A percentile compares a stretch with the other conserved stretches of the same genome.
phyloP scores from a whole-genome alignment of 495 filamentous ascomycete genomes.

The Astrocystis sublimbata region DNA sequence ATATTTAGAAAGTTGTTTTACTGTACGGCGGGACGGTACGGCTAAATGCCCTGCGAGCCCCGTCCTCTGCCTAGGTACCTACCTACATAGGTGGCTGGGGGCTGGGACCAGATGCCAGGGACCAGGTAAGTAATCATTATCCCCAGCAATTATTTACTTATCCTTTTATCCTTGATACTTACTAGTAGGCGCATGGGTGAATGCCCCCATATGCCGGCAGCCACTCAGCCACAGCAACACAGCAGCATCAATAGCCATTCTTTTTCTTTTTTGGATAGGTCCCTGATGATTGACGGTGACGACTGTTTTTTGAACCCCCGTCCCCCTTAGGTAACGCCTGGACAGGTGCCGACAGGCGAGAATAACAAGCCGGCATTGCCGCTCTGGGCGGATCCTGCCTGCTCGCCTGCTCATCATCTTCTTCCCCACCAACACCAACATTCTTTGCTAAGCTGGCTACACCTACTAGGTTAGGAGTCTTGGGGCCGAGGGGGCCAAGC shows the following conservation, averaged over 20 bases:
- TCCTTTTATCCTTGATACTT: no score
- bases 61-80: background rate
- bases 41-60: no score
- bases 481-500: background rate
- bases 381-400: background rate
- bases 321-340: no score
- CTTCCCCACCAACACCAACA: background rate
- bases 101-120: no score
- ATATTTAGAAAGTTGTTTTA: conserved; percentile 15
- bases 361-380: conserved; percentile 15
- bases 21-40: conserved; percentile 8
- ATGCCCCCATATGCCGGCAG: background rate
- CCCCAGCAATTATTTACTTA: no score
- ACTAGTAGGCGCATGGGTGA: background rate
- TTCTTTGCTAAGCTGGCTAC: background rate
- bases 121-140: no score
- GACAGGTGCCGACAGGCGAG: no score
- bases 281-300: no score
- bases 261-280: no score
- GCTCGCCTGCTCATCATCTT: background rate
- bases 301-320: no score
- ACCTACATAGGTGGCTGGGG: background rate
- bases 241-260: background rate
- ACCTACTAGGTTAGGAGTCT: no score
- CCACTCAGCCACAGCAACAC: conserved; percentile 7